Evolutionary conservation across 1,284 basidiomycete species (phyloP), one percentile per base, ranked within the genome.

Genomic region (Sanghuangporus baumii): DNA sequence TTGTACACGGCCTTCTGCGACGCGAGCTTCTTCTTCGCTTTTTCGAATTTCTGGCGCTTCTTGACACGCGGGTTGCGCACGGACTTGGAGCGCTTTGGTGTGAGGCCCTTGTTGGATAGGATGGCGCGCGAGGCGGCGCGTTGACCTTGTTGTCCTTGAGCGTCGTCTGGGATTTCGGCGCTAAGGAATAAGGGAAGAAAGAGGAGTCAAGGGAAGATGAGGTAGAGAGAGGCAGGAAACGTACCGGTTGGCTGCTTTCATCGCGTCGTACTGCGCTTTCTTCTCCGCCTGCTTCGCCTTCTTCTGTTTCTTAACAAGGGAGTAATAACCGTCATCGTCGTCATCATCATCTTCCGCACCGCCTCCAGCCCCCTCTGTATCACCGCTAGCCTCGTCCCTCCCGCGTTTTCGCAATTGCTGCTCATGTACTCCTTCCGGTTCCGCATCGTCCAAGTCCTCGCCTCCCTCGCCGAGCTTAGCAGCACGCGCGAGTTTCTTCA

Each of bases 21-120:
- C 31, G 87, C 80, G 18, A 97, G 79, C 76, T 89, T 94, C 79
- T 91, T 93, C 81, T 96, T 91, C 65, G 94, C 95, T 77, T 96
- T 90, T 71, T 95, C 94, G 80, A 89, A 98, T 71, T 86, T 89
- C 74, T 89, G 82, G 55, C 92, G 84, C 76, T 98, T 98, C 84
- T 97, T 98, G 75, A 98, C 94, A 69, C 95, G 87, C 37, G 95
- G 94, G 76, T 98, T 98, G 68, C 94, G 91, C 46, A 93, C 91
- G 60, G 79, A 81, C 77, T 97, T 97, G 57, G 88, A 78, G 52
- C 95, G 86, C 67, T 83, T 85, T 1, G 95, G 94, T 16, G 94
- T 97, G 65, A 98, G 85, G 63, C 96, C 95, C 70, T 88, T 91
- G 82, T 98, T 98, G 72, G 89, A 87, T 70, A 96, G 81, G 70